Conservation (phyloP, 2,329 filamentous ascomycete species). For the Epichloe hybrida region DNA sequence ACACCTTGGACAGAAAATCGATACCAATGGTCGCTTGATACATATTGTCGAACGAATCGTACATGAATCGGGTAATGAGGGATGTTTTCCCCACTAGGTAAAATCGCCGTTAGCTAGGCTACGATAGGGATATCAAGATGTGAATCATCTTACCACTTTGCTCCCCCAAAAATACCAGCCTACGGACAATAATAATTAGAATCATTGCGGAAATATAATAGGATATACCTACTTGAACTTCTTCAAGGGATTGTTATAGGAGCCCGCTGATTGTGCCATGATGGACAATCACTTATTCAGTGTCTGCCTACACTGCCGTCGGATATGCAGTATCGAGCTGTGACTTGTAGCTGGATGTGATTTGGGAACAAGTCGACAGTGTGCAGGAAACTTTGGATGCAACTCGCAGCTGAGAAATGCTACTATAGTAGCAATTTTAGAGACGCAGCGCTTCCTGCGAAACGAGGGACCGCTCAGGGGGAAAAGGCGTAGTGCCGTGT, state of each 20-base stretch:
- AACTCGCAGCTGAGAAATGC: not conserved
- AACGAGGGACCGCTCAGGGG: not conserved
- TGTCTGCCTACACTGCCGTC: not conserved
- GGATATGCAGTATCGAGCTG: not conserved
- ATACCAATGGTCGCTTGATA: slow-evolving; percentile 99
- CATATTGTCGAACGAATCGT: slow-evolving; percentile 99
- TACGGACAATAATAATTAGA: slow-evolving; percentile 21
- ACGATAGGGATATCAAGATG: not conserved
- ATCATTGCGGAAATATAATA: not conserved
- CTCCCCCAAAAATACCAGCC: slow-evolving; percentile 93
- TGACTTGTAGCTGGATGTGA: not conserved
- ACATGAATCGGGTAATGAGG: slow-evolving; percentile 98
- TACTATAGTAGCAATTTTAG: not conserved
- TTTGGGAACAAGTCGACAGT: not conserved
- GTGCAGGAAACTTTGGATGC: not conserved
- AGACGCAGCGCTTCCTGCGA: not conserved
- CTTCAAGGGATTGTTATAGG: slow-evolving; percentile 98
- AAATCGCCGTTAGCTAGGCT: slow-evolving; percentile 12
- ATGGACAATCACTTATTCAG: slow-evolving; percentile 13
- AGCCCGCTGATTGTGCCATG: slow-evolving; percentile 75
- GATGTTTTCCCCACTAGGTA: slow-evolving; percentile 88
- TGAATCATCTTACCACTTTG: slow-evolving; percentile 67
- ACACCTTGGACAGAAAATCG: slow-evolving; percentile 95
- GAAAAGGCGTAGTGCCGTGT: not conserved
- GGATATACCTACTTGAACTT: slow-evolving; percentile 76